Conservation (phyloP, 1,139 yeast species). For the Geotrichum fermentans region DNA sequence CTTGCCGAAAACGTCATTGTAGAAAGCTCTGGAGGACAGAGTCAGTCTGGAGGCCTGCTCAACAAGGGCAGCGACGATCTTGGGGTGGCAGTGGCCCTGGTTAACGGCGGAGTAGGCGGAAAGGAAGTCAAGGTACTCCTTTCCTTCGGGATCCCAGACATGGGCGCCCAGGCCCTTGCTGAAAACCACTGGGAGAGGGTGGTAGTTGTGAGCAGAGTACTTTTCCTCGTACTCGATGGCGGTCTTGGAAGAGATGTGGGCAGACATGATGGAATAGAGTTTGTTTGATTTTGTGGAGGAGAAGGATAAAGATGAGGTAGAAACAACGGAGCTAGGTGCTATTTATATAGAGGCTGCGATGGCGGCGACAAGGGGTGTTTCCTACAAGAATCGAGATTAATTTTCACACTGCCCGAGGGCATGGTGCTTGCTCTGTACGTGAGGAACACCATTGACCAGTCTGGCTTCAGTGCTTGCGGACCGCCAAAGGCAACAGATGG, state of each 20-base stretch:
- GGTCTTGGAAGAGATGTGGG: slow-evolving; percentile 54
- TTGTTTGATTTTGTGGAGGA: too few species aligned
- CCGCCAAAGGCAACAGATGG: slow-evolving; percentile 28
- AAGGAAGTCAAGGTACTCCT: slow-evolving; percentile 61
- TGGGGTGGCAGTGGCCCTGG: slow-evolving; percentile 98
- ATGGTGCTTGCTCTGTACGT: too few species aligned
- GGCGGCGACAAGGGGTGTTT: too few species aligned
- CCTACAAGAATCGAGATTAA: too few species aligned
- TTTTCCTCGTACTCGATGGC: slow-evolving; percentile 67
- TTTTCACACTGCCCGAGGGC: too few species aligned
- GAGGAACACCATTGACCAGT: too few species aligned
- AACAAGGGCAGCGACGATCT: slow-evolving; percentile 74
- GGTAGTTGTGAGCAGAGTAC: slow-evolving; percentile 95
- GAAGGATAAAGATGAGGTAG: too few species aligned
- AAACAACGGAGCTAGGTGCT: too few species aligned
- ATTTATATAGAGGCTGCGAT: too few species aligned
- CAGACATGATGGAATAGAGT: slow-evolving; percentile 11
- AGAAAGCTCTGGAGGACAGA: slow-evolving; percentile 86
- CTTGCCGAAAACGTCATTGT: slow-evolving; percentile 80
- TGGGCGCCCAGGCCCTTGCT: slow-evolving; percentile 83
- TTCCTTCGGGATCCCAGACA: slow-evolving; percentile 97
- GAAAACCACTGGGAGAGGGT: slow-evolving; percentile 93
- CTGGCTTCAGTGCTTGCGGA: too few species aligned
- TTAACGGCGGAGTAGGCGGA: slow-evolving; percentile 96
- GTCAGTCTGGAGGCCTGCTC: slow-evolving; percentile 87